Conservation (phyloP, 164 flowering plant species). For the Santalum album region DNA sequence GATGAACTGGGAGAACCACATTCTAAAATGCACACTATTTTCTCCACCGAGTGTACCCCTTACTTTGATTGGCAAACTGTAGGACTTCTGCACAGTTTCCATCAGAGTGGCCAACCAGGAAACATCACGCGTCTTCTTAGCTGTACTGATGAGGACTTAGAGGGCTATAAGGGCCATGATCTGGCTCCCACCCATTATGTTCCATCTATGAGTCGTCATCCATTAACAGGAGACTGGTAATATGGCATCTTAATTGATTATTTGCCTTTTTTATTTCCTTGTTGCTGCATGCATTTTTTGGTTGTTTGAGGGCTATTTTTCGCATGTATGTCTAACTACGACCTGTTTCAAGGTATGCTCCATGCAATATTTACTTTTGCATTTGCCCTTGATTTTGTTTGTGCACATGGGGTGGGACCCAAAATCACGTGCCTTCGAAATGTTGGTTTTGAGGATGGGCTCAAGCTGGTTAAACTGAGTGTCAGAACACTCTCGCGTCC, state of each 20-base stretch:
- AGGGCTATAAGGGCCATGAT: constrained; percentile 69
- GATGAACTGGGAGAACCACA: constrained; percentile 25
- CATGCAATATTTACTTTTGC: too few relatives aligned
- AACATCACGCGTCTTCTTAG: constrained; percentile 89
- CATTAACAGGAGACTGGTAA: constrained; percentile 96
- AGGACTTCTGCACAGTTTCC: constrained; percentile 91
- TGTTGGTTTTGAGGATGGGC: too few relatives aligned
- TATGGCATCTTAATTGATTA: constrained; percentile 11
- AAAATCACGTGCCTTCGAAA: too few relatives aligned
- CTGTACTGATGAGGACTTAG: constrained; percentile 84
- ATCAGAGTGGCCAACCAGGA: constrained; percentile 92
- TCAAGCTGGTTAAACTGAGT: too few relatives aligned
- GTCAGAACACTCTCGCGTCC: too few relatives aligned
- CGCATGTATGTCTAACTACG: too few relatives aligned
- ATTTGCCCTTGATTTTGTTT: too few relatives aligned
- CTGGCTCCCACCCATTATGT: constrained; percentile 97
- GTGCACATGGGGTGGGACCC: too few relatives aligned
- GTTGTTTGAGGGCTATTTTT: background rate
- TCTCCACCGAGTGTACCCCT: constrained; percentile 83
- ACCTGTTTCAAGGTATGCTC: too few relatives aligned
- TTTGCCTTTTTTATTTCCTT: background rate
- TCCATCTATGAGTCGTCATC: constrained; percentile 96
- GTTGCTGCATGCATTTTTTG: background rate
- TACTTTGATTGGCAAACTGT: constrained; percentile 99
- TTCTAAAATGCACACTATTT: constrained; percentile 90